phyloP scores from a whole-genome alignment of 306 rosid genomes.

The Cucumis melo region DNA sequence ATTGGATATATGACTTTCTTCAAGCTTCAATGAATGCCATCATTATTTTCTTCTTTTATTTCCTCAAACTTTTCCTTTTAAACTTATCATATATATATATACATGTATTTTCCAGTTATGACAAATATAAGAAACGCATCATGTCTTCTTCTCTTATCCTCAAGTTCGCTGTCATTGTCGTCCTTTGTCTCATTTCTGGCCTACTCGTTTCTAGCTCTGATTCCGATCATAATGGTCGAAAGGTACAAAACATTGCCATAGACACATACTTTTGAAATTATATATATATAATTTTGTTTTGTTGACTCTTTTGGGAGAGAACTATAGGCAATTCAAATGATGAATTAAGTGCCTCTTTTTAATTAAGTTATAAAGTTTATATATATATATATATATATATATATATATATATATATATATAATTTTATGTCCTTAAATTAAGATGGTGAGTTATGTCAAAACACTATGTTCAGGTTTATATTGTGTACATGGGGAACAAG shows the following conservation, averaged over 20 bases:
- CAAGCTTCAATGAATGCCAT: background rate
- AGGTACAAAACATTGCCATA: background rate
- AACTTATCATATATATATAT: background rate
- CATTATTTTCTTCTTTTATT: background rate
- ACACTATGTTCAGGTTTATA: background rate
- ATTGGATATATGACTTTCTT: background rate
- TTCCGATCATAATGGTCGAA: background rate
- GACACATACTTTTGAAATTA: background rate
- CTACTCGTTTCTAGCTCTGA: background rate
- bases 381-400: too few relatives aligned
- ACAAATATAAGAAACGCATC: background rate
- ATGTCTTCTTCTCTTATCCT: background rate
- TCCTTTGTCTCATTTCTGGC: background rate
- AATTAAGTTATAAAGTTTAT: too few relatives aligned
- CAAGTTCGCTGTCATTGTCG: background rate
- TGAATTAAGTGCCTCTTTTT: too few relatives aligned
- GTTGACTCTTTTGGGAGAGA: too few relatives aligned
- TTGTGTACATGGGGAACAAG: constrained; percentile 27
- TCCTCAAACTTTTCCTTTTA: background rate
- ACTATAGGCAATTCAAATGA: too few relatives aligned
- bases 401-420: too few relatives aligned
- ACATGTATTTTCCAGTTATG: background rate
- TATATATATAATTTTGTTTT: too few relatives aligned
- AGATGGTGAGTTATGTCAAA: background rate
- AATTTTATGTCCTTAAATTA: too few relatives aligned